Evolutionary conservation across 2,329 filamentous ascomycete genomes (phyloP).

Genomic region (Aspergillus sp.): DNA sequence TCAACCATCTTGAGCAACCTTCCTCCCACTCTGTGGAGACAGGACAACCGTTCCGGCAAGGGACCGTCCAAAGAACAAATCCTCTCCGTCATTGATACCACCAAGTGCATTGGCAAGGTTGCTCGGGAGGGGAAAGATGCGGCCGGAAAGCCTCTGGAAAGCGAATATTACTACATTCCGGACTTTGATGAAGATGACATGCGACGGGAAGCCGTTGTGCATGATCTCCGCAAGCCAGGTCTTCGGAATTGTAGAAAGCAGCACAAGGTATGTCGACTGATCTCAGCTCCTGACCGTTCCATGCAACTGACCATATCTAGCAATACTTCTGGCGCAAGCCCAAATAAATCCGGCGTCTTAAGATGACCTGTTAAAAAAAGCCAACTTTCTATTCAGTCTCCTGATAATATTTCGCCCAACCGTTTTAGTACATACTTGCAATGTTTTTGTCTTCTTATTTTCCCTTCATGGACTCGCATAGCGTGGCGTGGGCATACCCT

Average conservation of each 20-base stretch:
- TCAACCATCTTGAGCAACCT: conserved; percentile 87
- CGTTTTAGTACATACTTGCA: conserved; percentile 38
- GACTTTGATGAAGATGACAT: conserved; percentile 79
- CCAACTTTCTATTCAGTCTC: conserved; percentile 5
- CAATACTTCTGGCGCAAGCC: conserved; percentile 73
- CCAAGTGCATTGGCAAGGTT: conserved; percentile 83
- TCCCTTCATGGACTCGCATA: conserved; percentile 36
- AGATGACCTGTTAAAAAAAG: background rate
- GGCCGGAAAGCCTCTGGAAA: conserved; percentile 87
- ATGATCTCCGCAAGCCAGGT: conserved; percentile 83
- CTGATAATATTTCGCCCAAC: conserved; percentile 10
- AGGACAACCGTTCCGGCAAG: conserved; percentile 44
- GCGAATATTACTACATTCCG: conserved; percentile 94
- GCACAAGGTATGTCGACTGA: conserved; percentile 74
- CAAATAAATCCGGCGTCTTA: conserved; percentile 36
- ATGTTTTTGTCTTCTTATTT: conserved; percentile 20
- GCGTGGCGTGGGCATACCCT: conserved; percentile 45
- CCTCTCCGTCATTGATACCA: conserved; percentile 68
- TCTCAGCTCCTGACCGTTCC: background rate
- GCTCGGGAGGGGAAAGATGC: conserved; percentile 90
- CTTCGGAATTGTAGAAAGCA: conserved; percentile 88
- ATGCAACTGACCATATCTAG: conserved; percentile 40
- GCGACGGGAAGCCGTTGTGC: conserved; percentile 77
- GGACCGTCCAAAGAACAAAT: conserved; percentile 63
- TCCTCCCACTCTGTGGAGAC: conserved; percentile 61